Evolutionary conservation across 169 alveolate species (phyloP), one percentile per base, ranked within the genome.

Genomic region (Prorocentrum cordatum): DNA sequence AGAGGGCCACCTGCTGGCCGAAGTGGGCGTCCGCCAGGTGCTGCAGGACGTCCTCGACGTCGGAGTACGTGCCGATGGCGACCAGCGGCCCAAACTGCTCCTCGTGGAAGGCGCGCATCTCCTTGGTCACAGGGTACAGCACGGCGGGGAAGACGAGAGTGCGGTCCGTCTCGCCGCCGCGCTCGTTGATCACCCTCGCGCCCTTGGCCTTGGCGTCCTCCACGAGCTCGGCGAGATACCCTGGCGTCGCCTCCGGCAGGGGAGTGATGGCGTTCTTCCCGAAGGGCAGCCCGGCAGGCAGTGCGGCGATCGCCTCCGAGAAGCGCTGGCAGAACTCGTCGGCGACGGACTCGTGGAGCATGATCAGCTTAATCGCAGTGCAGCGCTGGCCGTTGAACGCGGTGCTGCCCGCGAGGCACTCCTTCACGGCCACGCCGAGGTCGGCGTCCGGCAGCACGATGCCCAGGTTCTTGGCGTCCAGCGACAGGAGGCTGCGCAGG

Each of bases 1-100:
- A 73, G n/a, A 73, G 27, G 85, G 85, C 38, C 10, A 70, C 50
- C 70, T 73, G 85, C 85, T 73, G 85, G 42, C 85, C 85, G 32
- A 73, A 73, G 2, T 59, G 85, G 71, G n/a, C n/a, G n/a, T n/a
- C n/a, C n/a, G n/a, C 67, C 67, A 16, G 22, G 26, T 54, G 5
- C 7, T 20, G 22, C 20, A 16, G 31, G 20, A 16, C 7, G 31
- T 58, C 14, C 67, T 10, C 67, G 9, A 24, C 67, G 18, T 3
- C 27, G 14, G 24, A 24, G 1, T 35, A 5, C 39, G 2, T 27
- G 1, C 27, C 85, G 38, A 73, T 73, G 27, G 85, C 71, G 64
- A 73, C 29, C 85, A 73, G 71, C 1, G 85, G 85, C 27, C 85
- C 85, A 18, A 73, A 73, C 70, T 73, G 85, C 50, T 73, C 85